These are phyloP conservation scores for Xylariaceae sp. DNA, from an alignment of 2,329 filamentous ascomycete genomes.

Conservation along the genomic window DNA sequence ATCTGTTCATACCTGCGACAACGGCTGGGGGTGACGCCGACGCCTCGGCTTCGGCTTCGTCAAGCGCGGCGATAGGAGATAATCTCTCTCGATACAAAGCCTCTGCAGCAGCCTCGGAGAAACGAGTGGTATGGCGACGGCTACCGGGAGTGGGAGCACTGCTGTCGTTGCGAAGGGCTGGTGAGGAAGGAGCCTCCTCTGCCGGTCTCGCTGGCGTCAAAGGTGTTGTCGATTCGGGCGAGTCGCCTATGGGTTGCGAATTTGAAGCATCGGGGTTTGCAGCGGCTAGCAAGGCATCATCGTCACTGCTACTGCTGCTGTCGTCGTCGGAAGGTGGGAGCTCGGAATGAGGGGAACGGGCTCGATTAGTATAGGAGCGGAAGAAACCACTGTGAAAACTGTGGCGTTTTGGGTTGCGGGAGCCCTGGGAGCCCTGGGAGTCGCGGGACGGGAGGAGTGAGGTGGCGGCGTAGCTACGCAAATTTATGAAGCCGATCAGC, in stretches of 20 bases:
- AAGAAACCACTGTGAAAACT: conserved; percentile 18
- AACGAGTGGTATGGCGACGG: conserved; percentile 16
- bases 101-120: conserved; percentile 24
- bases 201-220: conserved; percentile 11
- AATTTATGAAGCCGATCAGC: conserved; percentile 26
- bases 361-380: conserved; percentile 14
- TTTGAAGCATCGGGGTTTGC: conserved; percentile 12
- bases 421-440: conserved; percentile 21
- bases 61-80: conserved; percentile 10
- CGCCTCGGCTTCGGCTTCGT: conserved; percentile 1
- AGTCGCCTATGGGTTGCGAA: conserved; percentile 5
- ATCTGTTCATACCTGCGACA: conserved; percentile 38
- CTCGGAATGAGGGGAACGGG: conserved; percentile 2
- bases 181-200: conserved; percentile 7
- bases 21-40: neutral
- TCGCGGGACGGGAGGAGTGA: conserved; percentile 21
- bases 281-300: conserved; percentile 11
- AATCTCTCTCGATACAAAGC: conserved; percentile 24
- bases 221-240: conserved; percentile 8
- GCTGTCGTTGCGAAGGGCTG: conserved; percentile 1
- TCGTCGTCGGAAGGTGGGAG: conserved; percentile 4
- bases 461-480: conserved; percentile 22
- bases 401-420: conserved; percentile 17
- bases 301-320: conserved; percentile 1
- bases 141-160: conserved; percentile 2